These are phyloP conservation scores for Blastobotrys capitulatus DNA, from an alignment of 1,139 yeast species.

Conservation along the genomic window DNA sequence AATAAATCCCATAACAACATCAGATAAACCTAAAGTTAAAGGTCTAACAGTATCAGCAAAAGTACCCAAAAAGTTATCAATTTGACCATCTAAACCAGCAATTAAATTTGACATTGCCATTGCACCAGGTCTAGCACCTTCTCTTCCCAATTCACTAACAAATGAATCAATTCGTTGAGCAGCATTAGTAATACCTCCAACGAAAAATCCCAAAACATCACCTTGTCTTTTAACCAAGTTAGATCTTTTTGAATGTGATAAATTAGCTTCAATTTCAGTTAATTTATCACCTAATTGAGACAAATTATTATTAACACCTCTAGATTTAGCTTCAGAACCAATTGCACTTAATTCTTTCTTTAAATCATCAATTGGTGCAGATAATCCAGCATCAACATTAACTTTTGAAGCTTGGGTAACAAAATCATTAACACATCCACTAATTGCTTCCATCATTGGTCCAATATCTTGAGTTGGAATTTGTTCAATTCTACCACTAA, in stretches of 20 bases:
- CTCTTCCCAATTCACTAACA: slow-evolving; percentile 19
- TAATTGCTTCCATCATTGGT: slow-evolving; percentile 22
- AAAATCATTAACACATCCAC: slow-evolving; percentile 28
- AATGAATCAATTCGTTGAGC: slow-evolving; percentile 27
- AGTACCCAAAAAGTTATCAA: slow-evolving; percentile 29
- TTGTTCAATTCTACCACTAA: neutral
- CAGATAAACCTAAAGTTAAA: slow-evolving; percentile 26
- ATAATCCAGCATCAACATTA: neutral
- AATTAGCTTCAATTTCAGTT: neutral
- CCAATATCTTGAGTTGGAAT: neutral
- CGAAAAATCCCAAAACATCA: slow-evolving; percentile 3
- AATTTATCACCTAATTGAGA: neutral
- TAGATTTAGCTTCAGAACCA: neutral
- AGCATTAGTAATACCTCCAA: slow-evolving; percentile 21
- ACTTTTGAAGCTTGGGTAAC: neutral
- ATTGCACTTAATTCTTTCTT: neutral
- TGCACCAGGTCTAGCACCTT: slow-evolving; percentile 26
- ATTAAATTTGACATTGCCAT: slow-evolving; percentile 25
- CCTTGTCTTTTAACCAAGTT: neutral
- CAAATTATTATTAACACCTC: slow-evolving; percentile 1
- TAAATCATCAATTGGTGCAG: neutral
- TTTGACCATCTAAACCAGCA: slow-evolving; percentile 33
- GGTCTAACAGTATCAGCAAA: slow-evolving; percentile 25
- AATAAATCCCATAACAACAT: slow-evolving; percentile 21
- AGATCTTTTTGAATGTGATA: neutral